Evolutionary conservation across 2,329 filamentous ascomycete species (phyloP), one percentile per base, ranked within the genome.

Genomic region (Colletotrichum sojae): DNA sequence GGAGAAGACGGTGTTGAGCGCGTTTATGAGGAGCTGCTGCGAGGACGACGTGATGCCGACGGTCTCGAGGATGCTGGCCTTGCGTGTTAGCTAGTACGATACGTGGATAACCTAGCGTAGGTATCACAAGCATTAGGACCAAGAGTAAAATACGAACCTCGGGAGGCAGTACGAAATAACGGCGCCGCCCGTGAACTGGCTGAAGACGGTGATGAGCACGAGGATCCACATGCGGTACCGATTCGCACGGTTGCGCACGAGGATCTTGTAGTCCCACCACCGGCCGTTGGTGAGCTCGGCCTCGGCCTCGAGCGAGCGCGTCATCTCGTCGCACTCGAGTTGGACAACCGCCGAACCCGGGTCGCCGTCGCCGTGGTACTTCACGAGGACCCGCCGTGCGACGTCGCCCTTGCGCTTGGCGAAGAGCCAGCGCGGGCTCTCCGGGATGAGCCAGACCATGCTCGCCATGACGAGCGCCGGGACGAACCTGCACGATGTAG

Each of bases 321-420:
- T 58, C 68, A 88, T 88, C 74, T 88, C 85, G 5, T 78, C 76
- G 63, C 80, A 84, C 67, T 88, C 84, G 66, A 83, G 81, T 51
- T 83, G 80, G 2, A 88, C 85, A 15, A 82, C 78, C 2, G 79
- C 72, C 61, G 84, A 74, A 25, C 75, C 71, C 43, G 71, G 71
- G 69, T 77, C 72, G 45, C 75, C 77, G 52, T 76, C 73, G 52
- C 77, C 75, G 61, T 76, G 74, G 45, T 76, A 77, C 46, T 73
- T 75, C 43, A 76, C 76, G 2, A 83, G 72, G 39, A 82, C 76
- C 0, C 55, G 59, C 2, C 74, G 76, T 4, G 80, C 81, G 53
- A 75, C 31, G 0, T 81, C 79, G 13, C 75, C 73, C 54, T 75
- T 76, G 1, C 78, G 78, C 66, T 77, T 74, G 70, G 77, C 77